These are phyloP conservation scores for Evansstolkia leycettana DNA, from an alignment of 495 filamentous ascomycete species.

Conservation along the genomic window DNA sequence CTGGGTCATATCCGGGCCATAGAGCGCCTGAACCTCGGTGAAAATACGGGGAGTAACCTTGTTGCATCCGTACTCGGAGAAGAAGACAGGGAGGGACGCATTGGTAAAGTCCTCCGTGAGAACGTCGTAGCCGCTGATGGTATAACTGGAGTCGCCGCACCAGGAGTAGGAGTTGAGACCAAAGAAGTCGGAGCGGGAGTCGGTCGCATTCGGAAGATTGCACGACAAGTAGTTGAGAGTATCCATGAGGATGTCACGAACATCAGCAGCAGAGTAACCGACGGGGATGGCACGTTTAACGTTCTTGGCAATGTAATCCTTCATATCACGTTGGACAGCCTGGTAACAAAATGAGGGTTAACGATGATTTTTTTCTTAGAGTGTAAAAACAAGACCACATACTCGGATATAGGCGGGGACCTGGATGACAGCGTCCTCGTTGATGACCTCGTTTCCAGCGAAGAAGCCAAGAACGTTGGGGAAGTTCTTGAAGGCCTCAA, in stretches of 20 bases:
- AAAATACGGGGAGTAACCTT: conserved; percentile 64
- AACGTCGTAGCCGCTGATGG: conserved; percentile 55
- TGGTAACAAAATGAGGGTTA: conserved; percentile 5
- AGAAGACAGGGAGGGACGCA: conserved; percentile 79
- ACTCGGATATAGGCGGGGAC: conserved; percentile 32
- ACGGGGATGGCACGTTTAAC: conserved; percentile 60
- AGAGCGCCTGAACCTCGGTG: conserved; percentile 69
- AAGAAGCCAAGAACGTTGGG: conserved; percentile 90
- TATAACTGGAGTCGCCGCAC: conserved; percentile 71
- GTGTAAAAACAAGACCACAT: conserved; percentile 2
- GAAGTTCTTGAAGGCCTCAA: conserved; percentile 90
- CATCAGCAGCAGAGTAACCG: conserved; percentile 91
- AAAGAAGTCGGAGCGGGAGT: conserved; percentile 71
- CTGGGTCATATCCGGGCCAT: conserved; percentile 65
- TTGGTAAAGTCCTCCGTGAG: conserved; percentile 59
- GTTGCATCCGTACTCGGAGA: conserved; percentile 96
- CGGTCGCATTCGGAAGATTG: conserved; percentile 48
- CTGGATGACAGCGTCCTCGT: conserved; percentile 38
- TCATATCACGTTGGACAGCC: conserved; percentile 73
- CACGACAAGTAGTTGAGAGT: conserved; percentile 80
- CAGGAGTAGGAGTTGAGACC: conserved; percentile 93
- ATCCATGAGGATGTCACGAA: conserved; percentile 65
- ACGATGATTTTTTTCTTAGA: conserved; percentile 50
- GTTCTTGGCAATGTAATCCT: conserved; percentile 74
- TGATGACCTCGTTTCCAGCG: conserved; percentile 88